Conservation (phyloP, 805 yeast species). For the Candida ulmi region DNA sequence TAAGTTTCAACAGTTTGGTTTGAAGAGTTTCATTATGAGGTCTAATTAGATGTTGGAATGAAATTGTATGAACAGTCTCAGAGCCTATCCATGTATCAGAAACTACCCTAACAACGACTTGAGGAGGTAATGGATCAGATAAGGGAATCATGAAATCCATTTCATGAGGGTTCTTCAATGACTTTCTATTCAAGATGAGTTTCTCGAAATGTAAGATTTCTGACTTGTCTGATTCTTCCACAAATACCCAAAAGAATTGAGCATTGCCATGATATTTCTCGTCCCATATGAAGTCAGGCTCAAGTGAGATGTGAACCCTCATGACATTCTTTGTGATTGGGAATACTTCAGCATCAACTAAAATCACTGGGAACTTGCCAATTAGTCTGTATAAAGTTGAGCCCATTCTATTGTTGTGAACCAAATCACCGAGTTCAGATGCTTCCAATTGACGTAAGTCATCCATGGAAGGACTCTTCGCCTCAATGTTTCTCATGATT, state of each 20-base stretch:
- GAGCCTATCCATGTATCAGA: conserved; percentile 91
- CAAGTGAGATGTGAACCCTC: conserved; percentile 66
- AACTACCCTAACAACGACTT: conserved; percentile 69
- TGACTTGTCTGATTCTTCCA: conserved; percentile 76
- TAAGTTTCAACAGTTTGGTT: conserved; percentile 71
- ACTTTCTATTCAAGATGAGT: conserved; percentile 58
- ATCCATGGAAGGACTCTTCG: conserved; percentile 65
- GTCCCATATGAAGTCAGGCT: conserved; percentile 86
- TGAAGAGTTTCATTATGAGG: conserved; percentile 85
- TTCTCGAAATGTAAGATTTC: conserved; percentile 76
- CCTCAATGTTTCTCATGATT: conserved; percentile 54
- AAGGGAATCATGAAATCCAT: conserved; percentile 92
- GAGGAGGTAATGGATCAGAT: conserved; percentile 85
- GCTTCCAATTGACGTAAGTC: conserved; percentile 66
- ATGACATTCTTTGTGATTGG: conserved; percentile 87
- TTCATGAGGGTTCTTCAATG: conserved; percentile 51
- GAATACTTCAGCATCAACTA: conserved; percentile 74
- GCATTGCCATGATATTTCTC: conserved; percentile 72
- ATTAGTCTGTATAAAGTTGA: conserved; percentile 50
- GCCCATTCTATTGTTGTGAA: conserved; percentile 79
- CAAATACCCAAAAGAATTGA: conserved; percentile 88
- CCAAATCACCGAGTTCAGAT: conserved; percentile 81
- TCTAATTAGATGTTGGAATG: conserved; percentile 84
- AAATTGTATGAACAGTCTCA: conserved; percentile 67
- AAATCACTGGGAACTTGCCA: conserved; percentile 68